Base-by-base conservation (phyloP, 768 basidiomycete genomes). In the Paxillus rubicundulus region DNA sequence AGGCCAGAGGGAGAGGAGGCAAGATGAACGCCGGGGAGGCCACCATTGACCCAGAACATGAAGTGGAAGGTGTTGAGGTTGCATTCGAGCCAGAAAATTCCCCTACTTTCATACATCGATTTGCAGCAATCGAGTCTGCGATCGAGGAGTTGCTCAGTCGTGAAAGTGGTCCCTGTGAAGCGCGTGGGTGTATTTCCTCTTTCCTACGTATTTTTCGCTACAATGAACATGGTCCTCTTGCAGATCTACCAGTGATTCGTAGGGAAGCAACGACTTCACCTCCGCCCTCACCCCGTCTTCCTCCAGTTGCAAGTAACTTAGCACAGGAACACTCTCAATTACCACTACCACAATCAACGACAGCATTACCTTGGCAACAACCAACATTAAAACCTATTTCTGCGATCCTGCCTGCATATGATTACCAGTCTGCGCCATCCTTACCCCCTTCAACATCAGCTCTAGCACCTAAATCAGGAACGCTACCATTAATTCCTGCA, bases 121-220 rank as follows among this genome's bases (percentile, higher is more conserved):
- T 45, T 41, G 42, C 41, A 27, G 42, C 55, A 30, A 63, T 67
- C 28, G 63, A 63, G 41, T 48, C 55, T 41, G 52, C 61, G 13
- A 42, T 68, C 17, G 55, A 59, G 5, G 38, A 49, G n/a, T 18
- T 68, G 3, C 57, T 68, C 21, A 39, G 47, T 18, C 62, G 52
- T n/a, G 46, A 50, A 21, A 20, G 45, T 17, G 24, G 34, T 13
- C 5, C 32, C 27, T 50, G 49, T 21, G 45, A 20, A 9, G 36
- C 39, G 12, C 33, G 62, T 64, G 39, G 28, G 63, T 60, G 8
- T 32, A 36, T 30, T 21, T 10, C n/a, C 10, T 28, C 21, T 33
- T 34, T 13, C 2, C 21, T 24, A 17, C 18, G 28, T 37, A 32
- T 21, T 20, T 13, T 40, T n/a, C 17, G 0, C 39, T 14, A 17